Conservation (phyloP, 2,329 filamentous ascomycete genomes). For the Fusarium bactridioides region DNA sequence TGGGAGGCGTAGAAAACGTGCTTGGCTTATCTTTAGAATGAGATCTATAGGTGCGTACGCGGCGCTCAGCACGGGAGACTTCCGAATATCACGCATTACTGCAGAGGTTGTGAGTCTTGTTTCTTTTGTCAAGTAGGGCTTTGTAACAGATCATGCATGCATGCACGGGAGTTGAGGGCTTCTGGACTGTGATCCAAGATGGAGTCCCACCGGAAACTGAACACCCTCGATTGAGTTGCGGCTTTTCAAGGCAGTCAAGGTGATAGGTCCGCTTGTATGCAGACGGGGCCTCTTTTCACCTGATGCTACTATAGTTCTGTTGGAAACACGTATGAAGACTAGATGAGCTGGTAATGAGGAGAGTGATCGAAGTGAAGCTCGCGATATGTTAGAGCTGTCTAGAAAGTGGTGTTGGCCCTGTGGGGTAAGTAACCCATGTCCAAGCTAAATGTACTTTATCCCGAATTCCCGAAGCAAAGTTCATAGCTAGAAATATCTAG, state of each 20-base stretch:
- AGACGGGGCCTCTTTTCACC: conserved; percentile 11
- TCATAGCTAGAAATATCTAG: conserved; percentile 17
- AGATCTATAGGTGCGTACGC: not conserved
- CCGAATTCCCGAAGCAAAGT: not conserved
- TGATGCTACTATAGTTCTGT: not conserved
- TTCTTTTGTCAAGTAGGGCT: not conserved
- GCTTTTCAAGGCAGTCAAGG: not conserved
- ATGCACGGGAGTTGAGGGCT: conserved; percentile 26
- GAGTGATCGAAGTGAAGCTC: conserved; percentile 31
- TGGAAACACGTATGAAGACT: conserved; percentile 1
- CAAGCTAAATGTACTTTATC: conserved; percentile 13
- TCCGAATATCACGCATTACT: conserved; percentile 21
- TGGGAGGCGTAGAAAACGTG: not conserved
- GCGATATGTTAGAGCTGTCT: conserved; percentile 33
- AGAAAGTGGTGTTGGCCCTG: conserved; percentile 40
- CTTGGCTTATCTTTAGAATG: conserved; percentile 28
- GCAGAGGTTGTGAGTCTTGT: not conserved
- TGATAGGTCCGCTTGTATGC: conserved; percentile 39
- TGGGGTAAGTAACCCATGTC: conserved; percentile 32
- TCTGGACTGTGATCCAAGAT: conserved; percentile 17
- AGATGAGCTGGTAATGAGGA: not conserved
- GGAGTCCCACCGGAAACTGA: conserved; percentile 10
- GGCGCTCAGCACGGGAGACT: conserved; percentile 22
- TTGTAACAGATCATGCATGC: conserved; percentile 35
- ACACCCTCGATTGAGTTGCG: conserved; percentile 14